These are phyloP conservation scores for Massariosphaeria phaeospora DNA, from an alignment of 495 filamentous ascomycete genomes.

Conservation along the genomic window DNA sequence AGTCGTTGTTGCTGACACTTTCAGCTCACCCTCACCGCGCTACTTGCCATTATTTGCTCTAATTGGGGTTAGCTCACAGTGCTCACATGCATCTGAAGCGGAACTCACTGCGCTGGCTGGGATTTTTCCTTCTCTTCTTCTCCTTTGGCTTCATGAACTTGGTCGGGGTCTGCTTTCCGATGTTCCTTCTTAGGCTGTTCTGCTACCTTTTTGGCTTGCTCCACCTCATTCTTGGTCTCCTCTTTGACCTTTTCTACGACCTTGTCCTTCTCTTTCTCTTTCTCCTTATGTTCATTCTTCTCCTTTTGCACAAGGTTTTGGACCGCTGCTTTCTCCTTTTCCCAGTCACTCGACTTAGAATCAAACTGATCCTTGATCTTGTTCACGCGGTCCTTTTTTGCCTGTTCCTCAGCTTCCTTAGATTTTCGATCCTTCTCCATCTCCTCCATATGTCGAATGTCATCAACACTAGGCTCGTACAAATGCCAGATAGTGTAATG, in stretches of 20 bases:
- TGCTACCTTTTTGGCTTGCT: not conserved
- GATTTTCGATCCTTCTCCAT: conserved; percentile 79
- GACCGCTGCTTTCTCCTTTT: conserved; percentile 73
- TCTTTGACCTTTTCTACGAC: conserved; percentile 1
- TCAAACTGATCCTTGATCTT: conserved; percentile 69
- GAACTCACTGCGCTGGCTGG: conserved; percentile 11
- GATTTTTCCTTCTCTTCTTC: conserved; percentile 18
- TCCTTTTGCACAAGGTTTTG: conserved; percentile 58
- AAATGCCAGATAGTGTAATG: conserved; percentile 99
- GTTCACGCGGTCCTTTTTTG: conserved; percentile 58
- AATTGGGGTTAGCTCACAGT: not conserved
- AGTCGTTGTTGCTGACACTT: conserved; percentile 11
- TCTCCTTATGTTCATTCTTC: conserved; percentile 49
- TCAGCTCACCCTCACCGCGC: not conserved
- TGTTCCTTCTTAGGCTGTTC: conserved; percentile 3
- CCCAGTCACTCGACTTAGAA: conserved; percentile 52
- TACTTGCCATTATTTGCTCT: conserved; percentile 2
- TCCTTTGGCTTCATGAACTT: conserved; percentile 5
- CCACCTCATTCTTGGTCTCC: not conserved
- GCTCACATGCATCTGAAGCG: too few relatives aligned
- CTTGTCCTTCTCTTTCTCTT: conserved; percentile 15
- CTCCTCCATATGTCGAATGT: conserved; percentile 94
- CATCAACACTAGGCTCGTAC: conserved; percentile 96
- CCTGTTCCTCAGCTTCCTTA: conserved; percentile 63
- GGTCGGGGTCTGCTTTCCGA: not conserved